Conservation (phyloP, 2,329 filamentous ascomycete genomes). For the Cladobotryum mycophilum region DNA sequence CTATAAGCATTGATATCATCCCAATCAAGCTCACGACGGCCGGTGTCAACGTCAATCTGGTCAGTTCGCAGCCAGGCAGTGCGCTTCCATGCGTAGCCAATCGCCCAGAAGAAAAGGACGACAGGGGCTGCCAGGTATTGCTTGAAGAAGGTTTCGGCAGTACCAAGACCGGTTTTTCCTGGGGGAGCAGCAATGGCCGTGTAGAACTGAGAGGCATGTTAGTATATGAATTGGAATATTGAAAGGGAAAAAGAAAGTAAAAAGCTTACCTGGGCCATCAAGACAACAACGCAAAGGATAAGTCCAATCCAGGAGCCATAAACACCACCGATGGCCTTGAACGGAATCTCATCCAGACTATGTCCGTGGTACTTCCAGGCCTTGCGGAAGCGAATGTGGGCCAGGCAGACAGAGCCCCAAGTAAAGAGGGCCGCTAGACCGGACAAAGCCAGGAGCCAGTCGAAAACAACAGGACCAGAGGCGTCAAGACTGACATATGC, state of each 20-base stretch:
- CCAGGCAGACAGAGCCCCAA: slow-evolving; percentile 58
- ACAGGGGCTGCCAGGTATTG: slow-evolving; percentile 49
- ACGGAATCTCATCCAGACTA: slow-evolving; percentile 39
- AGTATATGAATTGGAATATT: background rate
- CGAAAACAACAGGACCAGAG: slow-evolving; percentile 45
- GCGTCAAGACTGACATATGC: slow-evolving; percentile 39
- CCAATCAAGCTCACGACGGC: slow-evolving; percentile 60
- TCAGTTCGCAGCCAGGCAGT: slow-evolving; percentile 50
- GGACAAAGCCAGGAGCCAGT: slow-evolving; percentile 57
- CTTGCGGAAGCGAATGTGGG: slow-evolving; percentile 58
- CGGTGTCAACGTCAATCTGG: slow-evolving; percentile 63
- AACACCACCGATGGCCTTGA: slow-evolving; percentile 37
- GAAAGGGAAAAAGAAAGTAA: background rate
- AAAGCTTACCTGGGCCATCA: slow-evolving; percentile 45
- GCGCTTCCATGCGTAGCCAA: slow-evolving; percentile 61
- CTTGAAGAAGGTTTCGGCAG: slow-evolving; percentile 49
- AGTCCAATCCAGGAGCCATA: slow-evolving; percentile 61
- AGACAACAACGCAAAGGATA: slow-evolving; percentile 46
- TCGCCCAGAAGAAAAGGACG: slow-evolving; percentile 49
- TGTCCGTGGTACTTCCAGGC: slow-evolving; percentile 56
- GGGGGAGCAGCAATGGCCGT: slow-evolving; percentile 37
- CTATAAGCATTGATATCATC: slow-evolving; percentile 53
- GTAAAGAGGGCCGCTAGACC: slow-evolving; percentile 57
- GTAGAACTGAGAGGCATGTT: slow-evolving; percentile 36
- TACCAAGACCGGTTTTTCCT: slow-evolving; percentile 28